These are phyloP conservation scores for Lachnellula arida DNA, from an alignment of 2,329 filamentous ascomycete genomes.

Conservation along the genomic window DNA sequence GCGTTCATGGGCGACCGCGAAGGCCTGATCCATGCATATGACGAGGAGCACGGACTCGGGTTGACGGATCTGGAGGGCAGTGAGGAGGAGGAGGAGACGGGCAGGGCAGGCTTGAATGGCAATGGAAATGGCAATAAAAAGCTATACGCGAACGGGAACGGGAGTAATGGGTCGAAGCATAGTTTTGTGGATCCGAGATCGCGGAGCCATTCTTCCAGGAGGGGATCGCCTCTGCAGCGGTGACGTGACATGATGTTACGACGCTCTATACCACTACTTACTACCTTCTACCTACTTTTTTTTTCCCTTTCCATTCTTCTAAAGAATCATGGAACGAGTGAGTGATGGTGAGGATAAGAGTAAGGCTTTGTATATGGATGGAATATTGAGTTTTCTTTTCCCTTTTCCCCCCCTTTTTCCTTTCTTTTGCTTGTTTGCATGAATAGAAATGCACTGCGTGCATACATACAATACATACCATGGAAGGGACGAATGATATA, in stretches of 20 bases:
- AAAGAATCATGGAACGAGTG: too few species aligned
- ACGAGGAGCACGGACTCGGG: conserved; percentile 78
- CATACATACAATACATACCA: too few species aligned
- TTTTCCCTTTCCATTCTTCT: too few species aligned
- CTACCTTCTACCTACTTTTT: too few species aligned
- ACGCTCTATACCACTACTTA: too few species aligned
- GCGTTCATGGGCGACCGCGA: conserved; percentile 65
- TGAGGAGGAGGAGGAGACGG: conserved; percentile 55
- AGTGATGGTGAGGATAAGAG: too few species aligned
- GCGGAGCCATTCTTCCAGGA: conserved; percentile 15
- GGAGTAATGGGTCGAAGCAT: conserved; percentile 28
- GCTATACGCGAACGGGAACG: conserved; percentile 29
- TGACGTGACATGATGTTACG: background rate
- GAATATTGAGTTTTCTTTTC: too few species aligned
- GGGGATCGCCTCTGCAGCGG: conserved; percentile 18
- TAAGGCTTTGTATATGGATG: too few species aligned
- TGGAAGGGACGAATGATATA: too few species aligned
- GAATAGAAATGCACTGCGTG: too few species aligned
- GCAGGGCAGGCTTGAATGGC: background rate
- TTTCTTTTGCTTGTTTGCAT: too few species aligned
- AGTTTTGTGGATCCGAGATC: conserved; percentile 27
- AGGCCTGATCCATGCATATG: conserved; percentile 82
- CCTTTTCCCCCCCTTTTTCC: too few species aligned
- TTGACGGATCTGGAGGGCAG: conserved; percentile 77
- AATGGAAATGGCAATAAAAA: conserved; percentile 21